Evolutionary conservation across 1,284 basidiomycete species (phyloP), one percentile per base, ranked within the genome.

Genomic region (Irpex sp.): DNA sequence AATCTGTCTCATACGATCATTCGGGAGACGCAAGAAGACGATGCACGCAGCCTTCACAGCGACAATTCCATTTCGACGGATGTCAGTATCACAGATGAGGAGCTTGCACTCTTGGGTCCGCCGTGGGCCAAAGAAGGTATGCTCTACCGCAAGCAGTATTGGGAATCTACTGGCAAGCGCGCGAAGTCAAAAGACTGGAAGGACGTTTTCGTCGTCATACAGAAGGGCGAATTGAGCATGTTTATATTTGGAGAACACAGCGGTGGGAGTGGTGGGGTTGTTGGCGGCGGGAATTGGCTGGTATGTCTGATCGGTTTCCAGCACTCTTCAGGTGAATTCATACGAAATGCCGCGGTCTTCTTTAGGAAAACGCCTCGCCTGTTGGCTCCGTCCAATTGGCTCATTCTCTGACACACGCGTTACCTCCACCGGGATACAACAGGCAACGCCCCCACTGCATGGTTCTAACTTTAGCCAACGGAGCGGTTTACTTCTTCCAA

Each of bases 71-170:
- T 72, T 55, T 85, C 83, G 17, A 89, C 88, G 0, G 86, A 83
- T 33, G 89, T 93, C 68, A 93, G 92, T 65, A 91, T 97, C 64
- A 88, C 89, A 4, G 96, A 98, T 72, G 95, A 98, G 72, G 95
- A 98, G 76, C 82, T 98, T 9, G 96, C 97, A 0, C 80, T 98
- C 39, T 85, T 97, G 9, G 97, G 97, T 26, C 89, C 97, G 2
- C 97, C 97, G 0, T 99, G 97, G 97, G 97, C 97, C 0, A 99
- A 99, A 75, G 97, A 99, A 75, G 97, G 97, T 13, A 91, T 96
- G 80, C 84, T 99, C 3, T 91, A 89, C 67, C 88, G 95, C 39
- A 98, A 98, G 74, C 91, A 95, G 67, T 97, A 97, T 74, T 96
- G 92, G 88, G 96, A 98, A 71, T 83, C 85, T 3, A 80, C 85